Conservation (phyloP, 2,329 filamentous ascomycete genomes). For the Stromatinia cepivora region DNA sequence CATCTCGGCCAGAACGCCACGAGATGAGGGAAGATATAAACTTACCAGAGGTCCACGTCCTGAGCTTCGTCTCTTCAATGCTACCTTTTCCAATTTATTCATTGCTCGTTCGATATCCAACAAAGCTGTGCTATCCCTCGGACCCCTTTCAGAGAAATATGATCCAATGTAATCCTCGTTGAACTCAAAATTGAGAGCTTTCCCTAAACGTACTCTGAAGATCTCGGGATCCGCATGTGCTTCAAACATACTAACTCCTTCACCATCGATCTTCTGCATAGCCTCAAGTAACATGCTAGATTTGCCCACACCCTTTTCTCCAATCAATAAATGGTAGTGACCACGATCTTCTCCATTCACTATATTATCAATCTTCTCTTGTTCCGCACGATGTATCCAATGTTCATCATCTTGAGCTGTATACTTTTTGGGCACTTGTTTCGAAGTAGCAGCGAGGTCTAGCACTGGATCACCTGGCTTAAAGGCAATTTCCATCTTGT, state of each 20-base stretch:
- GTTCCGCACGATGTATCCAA: conserved; percentile 85
- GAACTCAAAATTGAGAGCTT: conserved; percentile 93
- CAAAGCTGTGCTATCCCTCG: conserved; percentile 85
- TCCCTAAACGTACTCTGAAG: conserved; percentile 87
- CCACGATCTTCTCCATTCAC: conserved; percentile 70
- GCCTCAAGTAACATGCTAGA: conserved; percentile 94
- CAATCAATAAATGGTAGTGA: conserved; percentile 88
- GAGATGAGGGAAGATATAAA: not conserved
- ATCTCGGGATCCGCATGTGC: conserved; percentile 94
- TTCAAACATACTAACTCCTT: conserved; percentile 92
- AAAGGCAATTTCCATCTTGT: conserved; percentile 92
- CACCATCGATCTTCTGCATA: conserved; percentile 89
- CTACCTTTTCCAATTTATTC: conserved; percentile 97
- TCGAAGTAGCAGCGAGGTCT: conserved; percentile 70
- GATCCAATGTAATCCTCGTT: conserved; percentile 98
- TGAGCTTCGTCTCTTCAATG: conserved; percentile 64
- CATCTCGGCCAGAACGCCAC: too few relatives aligned
- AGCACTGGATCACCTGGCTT: conserved; percentile 87
- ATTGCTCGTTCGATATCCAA: conserved; percentile 95
- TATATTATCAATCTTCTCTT: conserved; percentile 78
- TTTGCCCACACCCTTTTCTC: conserved; percentile 96
- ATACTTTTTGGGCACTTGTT: conserved; percentile 49
- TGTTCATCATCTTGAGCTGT: conserved; percentile 49
- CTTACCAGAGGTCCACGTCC: conserved; percentile 68
- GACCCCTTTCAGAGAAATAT: conserved; percentile 91